Evolutionary conservation across 2,329 filamentous ascomycete species (phyloP).

Genomic region (Microcyclosporella mali): DNA sequence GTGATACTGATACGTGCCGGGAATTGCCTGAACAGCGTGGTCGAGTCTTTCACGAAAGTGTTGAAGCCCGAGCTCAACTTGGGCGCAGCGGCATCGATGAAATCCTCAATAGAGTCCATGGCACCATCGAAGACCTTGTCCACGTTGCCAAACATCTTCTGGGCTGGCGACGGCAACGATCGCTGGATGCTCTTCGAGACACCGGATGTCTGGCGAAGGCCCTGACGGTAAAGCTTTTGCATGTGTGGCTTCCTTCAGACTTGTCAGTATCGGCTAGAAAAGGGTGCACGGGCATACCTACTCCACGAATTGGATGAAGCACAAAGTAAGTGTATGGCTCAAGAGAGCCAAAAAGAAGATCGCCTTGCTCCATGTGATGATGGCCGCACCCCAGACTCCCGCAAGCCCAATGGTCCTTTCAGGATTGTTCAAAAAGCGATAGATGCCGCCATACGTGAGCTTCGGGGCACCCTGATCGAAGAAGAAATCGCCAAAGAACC

Average conservation of each 20-base stretch:
- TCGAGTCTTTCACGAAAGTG: conserved; percentile 81
- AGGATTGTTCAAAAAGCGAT: conserved; percentile 95
- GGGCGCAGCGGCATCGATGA: conserved; percentile 76
- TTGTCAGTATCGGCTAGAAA: background rate
- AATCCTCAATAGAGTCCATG: conserved; percentile 82
- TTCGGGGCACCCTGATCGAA: conserved; percentile 88
- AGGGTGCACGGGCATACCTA: background rate
- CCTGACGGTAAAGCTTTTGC: conserved; percentile 90
- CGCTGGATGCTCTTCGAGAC: conserved; percentile 86
- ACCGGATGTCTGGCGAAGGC: conserved; percentile 78
- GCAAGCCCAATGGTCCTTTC: conserved; percentile 90
- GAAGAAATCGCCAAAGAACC: conserved; percentile 99
- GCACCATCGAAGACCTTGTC: conserved; percentile 83
- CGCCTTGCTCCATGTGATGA: conserved; percentile 83
- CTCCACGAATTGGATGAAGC: conserved; percentile 88
- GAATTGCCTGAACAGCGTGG: conserved; percentile 80
- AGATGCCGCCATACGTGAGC: conserved; percentile 93
- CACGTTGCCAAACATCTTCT: conserved; percentile 76
- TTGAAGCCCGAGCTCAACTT: conserved; percentile 82
- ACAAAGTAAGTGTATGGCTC: conserved; percentile 77
- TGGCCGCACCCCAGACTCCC: conserved; percentile 88
- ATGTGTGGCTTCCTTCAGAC: conserved; percentile 68
- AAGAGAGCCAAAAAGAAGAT: conserved; percentile 82
- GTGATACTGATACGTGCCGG: conserved; percentile 80
- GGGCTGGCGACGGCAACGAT: conserved; percentile 75